A percentile compares a stretch with the other conserved stretches of the same genome.
Evolutionary conservation across 1,139 yeast species (phyloP).

Genomic region (Yamadazyma kanchanaburiensis): DNA sequence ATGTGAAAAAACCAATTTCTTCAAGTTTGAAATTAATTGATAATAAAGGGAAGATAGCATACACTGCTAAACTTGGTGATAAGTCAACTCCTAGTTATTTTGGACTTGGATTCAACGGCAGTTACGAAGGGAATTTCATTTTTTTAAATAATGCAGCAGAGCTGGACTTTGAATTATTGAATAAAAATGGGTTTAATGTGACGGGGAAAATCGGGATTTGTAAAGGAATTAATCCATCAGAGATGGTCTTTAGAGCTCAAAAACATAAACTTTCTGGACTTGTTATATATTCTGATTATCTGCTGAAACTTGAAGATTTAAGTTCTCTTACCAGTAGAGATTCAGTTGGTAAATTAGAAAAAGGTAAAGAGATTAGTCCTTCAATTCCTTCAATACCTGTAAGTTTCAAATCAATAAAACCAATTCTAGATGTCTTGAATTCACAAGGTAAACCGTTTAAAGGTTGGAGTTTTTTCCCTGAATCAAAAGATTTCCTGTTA

Average conservation of each 20-base stretch:
- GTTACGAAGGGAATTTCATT: conserved; percentile 22
- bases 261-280: conserved; percentile 26
- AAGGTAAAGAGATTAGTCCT: conserved; percentile 11
- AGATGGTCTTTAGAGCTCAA: conserved; percentile 30
- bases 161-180: conserved; percentile 25
- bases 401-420: conserved; percentile 27
- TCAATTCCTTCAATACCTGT: conserved; percentile 34
- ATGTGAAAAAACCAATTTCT: conserved; percentile 20
- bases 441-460: conserved; percentile 10
- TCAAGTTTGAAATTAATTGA: conserved; percentile 26
- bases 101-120: conserved; percentile 28
- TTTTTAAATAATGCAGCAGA: conserved; percentile 30
- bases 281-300: conserved; percentile 22
- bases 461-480: conserved; percentile 28
- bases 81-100: conserved; percentile 36
- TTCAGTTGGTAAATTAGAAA: conserved; percentile 13
- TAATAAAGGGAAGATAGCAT: conserved; percentile 18
- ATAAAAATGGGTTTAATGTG: conserved; percentile 17
- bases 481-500: conserved; percentile 15
- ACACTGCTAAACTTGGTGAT: conserved; percentile 26
- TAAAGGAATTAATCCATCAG: conserved; percentile 12
- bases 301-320: conserved; percentile 1
- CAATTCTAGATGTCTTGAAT: conserved; percentile 28
- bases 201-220: conserved; percentile 29
- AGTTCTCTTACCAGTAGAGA: conserved; percentile 21